A percentile compares a stretch with the other conserved stretches of the same genome.
Conservation (phyloP, 169 alveolate species). For the Hepatocystis sp. region DNA sequence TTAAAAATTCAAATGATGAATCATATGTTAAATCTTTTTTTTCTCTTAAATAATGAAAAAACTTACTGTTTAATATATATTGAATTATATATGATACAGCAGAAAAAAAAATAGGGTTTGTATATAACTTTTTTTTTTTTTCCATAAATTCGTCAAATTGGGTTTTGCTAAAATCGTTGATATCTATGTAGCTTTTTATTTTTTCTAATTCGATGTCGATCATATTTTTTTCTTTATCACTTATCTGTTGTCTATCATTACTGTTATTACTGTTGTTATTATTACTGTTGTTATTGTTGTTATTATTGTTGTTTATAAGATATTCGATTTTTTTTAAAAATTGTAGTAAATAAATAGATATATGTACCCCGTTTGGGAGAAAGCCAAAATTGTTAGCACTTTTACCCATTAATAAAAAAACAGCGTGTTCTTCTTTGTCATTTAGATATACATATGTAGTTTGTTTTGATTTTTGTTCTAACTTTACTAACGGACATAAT, state of each 20-base stretch:
- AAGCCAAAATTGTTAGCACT: slow-evolving; percentile 88
- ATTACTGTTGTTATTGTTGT: too few species aligned
- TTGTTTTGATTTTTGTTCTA: slow-evolving; percentile 60
- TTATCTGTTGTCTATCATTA: too few species aligned
- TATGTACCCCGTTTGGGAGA: slow-evolving; percentile 85
- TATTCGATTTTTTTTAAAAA: slow-evolving; percentile 27
- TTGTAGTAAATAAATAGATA: slow-evolving; percentile 64
- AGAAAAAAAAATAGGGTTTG: slow-evolving; percentile 53
- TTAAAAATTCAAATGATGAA: slow-evolving; percentile 85
- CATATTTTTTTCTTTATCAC: neutral
- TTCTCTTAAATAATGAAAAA: slow-evolving; percentile 82
- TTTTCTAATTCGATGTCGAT: slow-evolving; percentile 1
- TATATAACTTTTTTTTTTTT: slow-evolving; percentile 77
- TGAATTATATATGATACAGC: slow-evolving; percentile 52
- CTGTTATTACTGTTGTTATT: too few species aligned
- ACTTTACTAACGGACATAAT: slow-evolving; percentile 47
- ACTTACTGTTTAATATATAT: slow-evolving; percentile 52
- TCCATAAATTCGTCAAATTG: slow-evolving; percentile 79
- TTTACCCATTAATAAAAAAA: slow-evolving; percentile 86
- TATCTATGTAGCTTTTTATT: slow-evolving; percentile 38
- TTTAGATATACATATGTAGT: slow-evolving; percentile 75
- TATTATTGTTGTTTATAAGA: too few species aligned
- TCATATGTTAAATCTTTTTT: slow-evolving; percentile 90
- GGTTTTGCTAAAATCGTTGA: slow-evolving; percentile 60
- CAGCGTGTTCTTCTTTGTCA: slow-evolving; percentile 88